Base-by-base conservation (phyloP, 2,329 filamentous ascomycete genomes). In the Hypoxylon sp. region DNA sequence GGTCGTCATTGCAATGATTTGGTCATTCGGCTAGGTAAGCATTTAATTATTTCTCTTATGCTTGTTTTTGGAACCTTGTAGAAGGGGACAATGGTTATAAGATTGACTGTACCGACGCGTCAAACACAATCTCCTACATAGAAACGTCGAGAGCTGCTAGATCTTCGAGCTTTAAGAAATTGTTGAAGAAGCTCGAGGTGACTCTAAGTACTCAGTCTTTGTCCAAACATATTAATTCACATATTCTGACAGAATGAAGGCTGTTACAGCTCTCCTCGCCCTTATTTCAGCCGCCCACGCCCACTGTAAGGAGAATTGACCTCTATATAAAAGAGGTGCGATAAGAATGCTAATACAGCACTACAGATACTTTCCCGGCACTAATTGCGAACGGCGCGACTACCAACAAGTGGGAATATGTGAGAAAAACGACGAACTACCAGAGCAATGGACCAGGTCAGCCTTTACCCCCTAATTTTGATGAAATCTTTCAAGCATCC, bases 381-480 rank as follows among this genome's bases (percentile, higher is more conserved):
- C 76, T 82, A n/a, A 74, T 77, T 42, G 77, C 79, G 6, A 73
- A 74, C 42, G 74, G 78, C 39, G 69, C 66, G 22, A 73, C 74
- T 52, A 80, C 79, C 0, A 69, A 59, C 48, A 82, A 84, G 74
- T 86, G 84, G 84, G 80, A 81, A 51, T 80, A 81, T 46, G 81
- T 85, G 50, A 80, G 84, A 24, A 82, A 82, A 71, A 85, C 84
- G 9, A 80, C 82, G 52, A 86, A 86, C 77, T 85, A 79, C 75
- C 83, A 86, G 74, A 80, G 76, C 75, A 85, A 86, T 70, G 81
- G 80, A 1, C 83, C 83, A 66, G 74, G 74, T 76, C 31, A 8
- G 72, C 70, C 39, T 5, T 44, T n/a, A n/a, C 35, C 19, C 19
- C 22, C 4, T 44, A 17, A 11, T 22, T 13, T 8, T 13, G 19